Evolutionary conservation across 495 filamentous ascomycete species (phyloP), one percentile per base, ranked within the genome.

Genomic region (Coniosporium apollinis): DNA sequence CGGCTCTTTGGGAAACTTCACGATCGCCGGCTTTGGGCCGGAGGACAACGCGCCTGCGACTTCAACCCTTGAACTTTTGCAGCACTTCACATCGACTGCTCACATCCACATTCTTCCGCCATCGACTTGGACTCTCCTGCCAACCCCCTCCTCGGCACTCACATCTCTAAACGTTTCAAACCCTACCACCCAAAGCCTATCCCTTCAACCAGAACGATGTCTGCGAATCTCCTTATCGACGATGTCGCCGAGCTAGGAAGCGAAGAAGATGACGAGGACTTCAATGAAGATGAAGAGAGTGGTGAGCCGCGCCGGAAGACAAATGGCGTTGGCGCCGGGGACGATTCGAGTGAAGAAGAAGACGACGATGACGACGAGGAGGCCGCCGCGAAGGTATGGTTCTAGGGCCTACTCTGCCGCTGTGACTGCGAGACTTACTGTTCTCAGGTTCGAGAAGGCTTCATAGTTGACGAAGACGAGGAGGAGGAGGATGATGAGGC

Each of bases 311-410:
- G 58, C n/a, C 41, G 60, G 39, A 65, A 61, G 36, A 45, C 52
- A 13, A 58, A 51, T 20, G 53, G 57, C 13, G 45, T 42, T 22
- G 60, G 64, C 41, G 59, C 63, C 39, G 48, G 72, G 0, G 70
- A 85, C 48, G 86, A 94, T 57, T 91, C 82, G 15, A 91, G 82
- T 43, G 87, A 93, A 40, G 89, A 97, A 49, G 89, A 94, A 30
- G 89, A 94, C 9, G 89, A 94, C 19, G 86, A 93, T 40, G 86
- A 97, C 21, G 89, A 96, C 45, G 79, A 82, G 47, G 79, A 86
- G 45, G 76, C 82, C 44, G 74, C 69, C 36, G 55, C 63, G 44
- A 59, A 55, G 13, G 67, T 71, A 49, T 43, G 60, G 55, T 36
- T 26, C 34, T 41, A 17, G 31, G 31, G 1, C 33, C 20, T 33